Conservation (phyloP, 2,329 filamentous ascomycete genomes). For the Neonectria neomacrospora region DNA sequence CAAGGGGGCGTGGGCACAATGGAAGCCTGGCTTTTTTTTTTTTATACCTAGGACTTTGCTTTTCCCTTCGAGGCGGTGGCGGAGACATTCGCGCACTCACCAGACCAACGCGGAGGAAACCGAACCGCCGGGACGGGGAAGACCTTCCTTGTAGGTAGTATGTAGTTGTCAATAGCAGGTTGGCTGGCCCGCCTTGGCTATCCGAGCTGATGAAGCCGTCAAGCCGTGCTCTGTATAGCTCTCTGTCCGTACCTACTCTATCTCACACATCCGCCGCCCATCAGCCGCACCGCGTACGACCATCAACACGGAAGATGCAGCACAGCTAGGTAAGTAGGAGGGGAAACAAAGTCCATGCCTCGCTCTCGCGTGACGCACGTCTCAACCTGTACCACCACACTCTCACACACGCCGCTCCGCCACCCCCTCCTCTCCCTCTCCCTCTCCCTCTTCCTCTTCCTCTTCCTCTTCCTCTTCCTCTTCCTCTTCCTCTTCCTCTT, state of each 20-base stretch:
- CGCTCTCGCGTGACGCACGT: slow-evolving; percentile 7
- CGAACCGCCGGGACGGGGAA: background rate
- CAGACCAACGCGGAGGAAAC: background rate
- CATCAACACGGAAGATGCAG: background rate
- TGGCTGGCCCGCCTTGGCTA: background rate
- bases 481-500: background rate
- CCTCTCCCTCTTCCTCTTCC: background rate
- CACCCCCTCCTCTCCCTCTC: background rate
- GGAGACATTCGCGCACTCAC: background rate
- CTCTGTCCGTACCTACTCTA: too few species aligned
- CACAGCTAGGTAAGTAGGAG: too few species aligned
- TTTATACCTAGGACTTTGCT: too few species aligned
- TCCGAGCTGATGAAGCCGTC: background rate
- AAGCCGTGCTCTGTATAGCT: background rate
- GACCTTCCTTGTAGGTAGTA: too few species aligned
- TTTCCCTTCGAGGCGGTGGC: too few species aligned
- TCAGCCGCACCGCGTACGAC: background rate
- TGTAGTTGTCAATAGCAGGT: too few species aligned
- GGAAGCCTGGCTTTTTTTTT: too few species aligned
- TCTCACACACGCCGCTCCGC: background rate
- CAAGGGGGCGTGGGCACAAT: too few species aligned
- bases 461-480: background rate
- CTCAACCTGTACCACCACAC: slow-evolving; percentile 4
- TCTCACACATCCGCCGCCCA: too few species aligned
- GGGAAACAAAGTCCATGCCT: background rate